Evolutionary conservation across 768 basidiomycete species (phyloP).

Genomic region (Amylocystis lapponica): DNA sequence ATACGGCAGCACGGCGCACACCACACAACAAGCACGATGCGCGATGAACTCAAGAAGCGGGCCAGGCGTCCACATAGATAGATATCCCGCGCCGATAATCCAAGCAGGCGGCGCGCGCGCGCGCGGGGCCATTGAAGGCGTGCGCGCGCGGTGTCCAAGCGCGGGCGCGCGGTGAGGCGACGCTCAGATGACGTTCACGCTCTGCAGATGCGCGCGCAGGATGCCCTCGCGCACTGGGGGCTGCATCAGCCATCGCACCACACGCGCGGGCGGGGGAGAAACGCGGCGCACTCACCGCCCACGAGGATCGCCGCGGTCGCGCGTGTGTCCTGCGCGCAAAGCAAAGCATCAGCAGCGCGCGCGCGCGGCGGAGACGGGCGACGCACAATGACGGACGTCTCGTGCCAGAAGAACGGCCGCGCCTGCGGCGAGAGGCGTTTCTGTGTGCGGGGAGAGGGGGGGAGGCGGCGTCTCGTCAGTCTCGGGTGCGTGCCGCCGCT

Average conservation of each 20-base stretch:
- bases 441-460: conserved; percentile 22
- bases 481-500: neutral
- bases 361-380: neutral
- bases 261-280: neutral
- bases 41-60: no score
- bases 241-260: neutral
- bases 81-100: no score
- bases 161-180: no score
- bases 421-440: conserved; percentile 50
- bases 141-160: no score
- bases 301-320: conserved; percentile 33
- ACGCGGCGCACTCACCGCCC: conserved; percentile 19
- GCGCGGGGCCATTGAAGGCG: no score
- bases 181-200: conserved; percentile 27
- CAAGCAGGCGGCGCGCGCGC: no score
- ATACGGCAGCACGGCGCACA: no score
- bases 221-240: conserved; percentile 37
- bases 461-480: conserved; percentile 3
- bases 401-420: conserved; percentile 61
- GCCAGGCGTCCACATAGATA: no score
- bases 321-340: conserved; percentile 28
- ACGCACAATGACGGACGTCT: conserved; percentile 67
- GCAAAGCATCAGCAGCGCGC: neutral
- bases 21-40: no score
- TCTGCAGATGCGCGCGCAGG: conserved; percentile 27